Evolutionary conservation across 2,329 filamentous ascomycete genomes (phyloP), one percentile per base, ranked within the genome.

Genomic region (Aurifilum marmelostoma): DNA sequence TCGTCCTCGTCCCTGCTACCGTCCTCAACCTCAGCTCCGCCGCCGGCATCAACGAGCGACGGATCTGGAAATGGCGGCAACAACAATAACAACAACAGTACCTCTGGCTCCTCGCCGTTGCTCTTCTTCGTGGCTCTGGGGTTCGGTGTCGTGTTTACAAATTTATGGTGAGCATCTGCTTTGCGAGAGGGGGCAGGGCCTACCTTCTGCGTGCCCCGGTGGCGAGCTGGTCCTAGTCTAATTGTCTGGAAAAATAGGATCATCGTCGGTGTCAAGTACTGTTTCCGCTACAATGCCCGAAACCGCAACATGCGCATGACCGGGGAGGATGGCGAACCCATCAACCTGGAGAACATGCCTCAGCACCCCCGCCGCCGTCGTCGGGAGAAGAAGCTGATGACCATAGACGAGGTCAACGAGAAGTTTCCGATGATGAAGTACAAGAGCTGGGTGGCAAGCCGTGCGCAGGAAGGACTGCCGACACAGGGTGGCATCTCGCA

Each of bases 231-330:
- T 70, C 39, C 74, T 79, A 74, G 79, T 39, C 74, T 79, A 74
- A 79, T 73, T 1, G n/a, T 69, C 21, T 66, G 16, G 56, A 66
- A 43, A 47, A 47, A 47, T 76, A 99, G 96, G 96, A 99, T 99
- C 76, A 99, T 99, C 75, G 96, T 99, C 71, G 96, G 96, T 74
- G 96, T 99, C 71, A 99, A 99, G 83, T 99, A 99, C 80, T 99
- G 96, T 82, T 99, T 99, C 81, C 88, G 96, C 75, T 98, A 99
- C 80, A 98, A 98, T 80, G 94, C 96, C 74, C 91, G 96, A 69
- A 97, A 97, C 77, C 91, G 96, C 65, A 89, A 91, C 71, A 83
- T 93, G 76, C 89, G 93, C 83, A 87, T 81, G 83, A 92, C 84
- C 21, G 70, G 70, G 73, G 92, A 94, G 75, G 92, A 94, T 73